Conservation (phyloP, 345 rosid genomes). For the Arabidopsis thaliana region DNA sequence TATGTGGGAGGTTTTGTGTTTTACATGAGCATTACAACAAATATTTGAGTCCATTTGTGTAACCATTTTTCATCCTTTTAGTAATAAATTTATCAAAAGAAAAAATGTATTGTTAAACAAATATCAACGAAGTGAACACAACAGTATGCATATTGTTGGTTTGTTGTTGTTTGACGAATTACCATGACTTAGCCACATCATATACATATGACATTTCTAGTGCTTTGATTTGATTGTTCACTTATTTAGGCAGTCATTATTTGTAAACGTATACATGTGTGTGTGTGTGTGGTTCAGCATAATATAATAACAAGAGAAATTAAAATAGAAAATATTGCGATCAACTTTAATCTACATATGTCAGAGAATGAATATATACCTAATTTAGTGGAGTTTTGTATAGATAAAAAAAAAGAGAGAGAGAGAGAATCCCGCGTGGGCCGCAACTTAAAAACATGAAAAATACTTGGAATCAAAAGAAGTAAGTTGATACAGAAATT, state of each 20-base stretch:
- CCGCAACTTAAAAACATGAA: slow-evolving; percentile 36
- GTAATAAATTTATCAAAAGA: no score
- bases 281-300: not conserved
- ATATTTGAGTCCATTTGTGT: not conserved
- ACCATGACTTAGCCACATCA: not conserved
- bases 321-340: slow-evolving; percentile 15
- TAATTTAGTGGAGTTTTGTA: slow-evolving; percentile 20
- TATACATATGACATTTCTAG: not conserved
- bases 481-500: slow-evolving; percentile 22
- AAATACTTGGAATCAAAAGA: slow-evolving; percentile 37
- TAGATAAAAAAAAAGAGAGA: not conserved
- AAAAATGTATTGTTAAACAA: not conserved
- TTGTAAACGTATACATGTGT: not conserved
- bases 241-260: slow-evolving; percentile 2
- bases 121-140: not conserved
- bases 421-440: slow-evolving; percentile 44
- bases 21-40: not conserved
- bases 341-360: slow-evolving; percentile 5
- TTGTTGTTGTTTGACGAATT: not conserved
- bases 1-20: not conserved
- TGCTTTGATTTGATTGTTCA: slow-evolving; percentile 16
- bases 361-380: slow-evolving; percentile 13
- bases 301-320: not conserved
- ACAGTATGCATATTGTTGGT: not conserved
- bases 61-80: not conserved